phyloP scores from a whole-genome alignment of 2,329 filamentous ascomycete species.

The Claviceps purpurea region DNA sequence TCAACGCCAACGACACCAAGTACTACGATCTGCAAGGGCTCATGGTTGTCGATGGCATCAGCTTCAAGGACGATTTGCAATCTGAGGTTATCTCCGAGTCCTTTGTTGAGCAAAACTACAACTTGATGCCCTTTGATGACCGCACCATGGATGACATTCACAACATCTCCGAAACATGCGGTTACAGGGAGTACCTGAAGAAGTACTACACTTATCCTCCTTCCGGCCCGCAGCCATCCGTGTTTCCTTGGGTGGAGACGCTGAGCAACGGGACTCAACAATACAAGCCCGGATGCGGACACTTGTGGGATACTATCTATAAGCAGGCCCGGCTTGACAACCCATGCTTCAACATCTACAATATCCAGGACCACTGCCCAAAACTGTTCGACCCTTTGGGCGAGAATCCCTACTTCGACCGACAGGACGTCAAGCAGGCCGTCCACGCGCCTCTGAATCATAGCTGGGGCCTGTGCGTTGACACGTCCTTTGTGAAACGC shows the following conservation, averaged over 20 bases:
- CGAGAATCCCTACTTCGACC: conserved; percentile 65
- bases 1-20: conserved; percentile 48
- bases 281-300: conserved; percentile 35
- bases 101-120: conserved; percentile 47
- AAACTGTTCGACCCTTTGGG: conserved; percentile 54
- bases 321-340: conserved; percentile 44
- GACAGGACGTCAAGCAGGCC: conserved; percentile 52
- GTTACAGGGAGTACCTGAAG: conserved; percentile 46
- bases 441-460: conserved; percentile 45
- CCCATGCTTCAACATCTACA: conserved; percentile 70
- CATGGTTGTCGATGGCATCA: conserved; percentile 59
- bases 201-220: conserved; percentile 58
- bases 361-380: conserved; percentile 60
- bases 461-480: conserved; percentile 8
- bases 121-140: conserved; percentile 51
- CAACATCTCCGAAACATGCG: conserved; percentile 40
- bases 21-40: conserved; percentile 58
- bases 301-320: conserved; percentile 42
- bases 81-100: conserved; percentile 36
- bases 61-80: conserved; percentile 36
- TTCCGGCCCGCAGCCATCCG: conserved; percentile 40
- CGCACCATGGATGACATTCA: conserved; percentile 40
- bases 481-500: conserved; percentile 4
- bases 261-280: conserved; percentile 15
- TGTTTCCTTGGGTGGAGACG: conserved; percentile 27